Conservation (phyloP, 2,329 filamentous ascomycete species). For the Fusarium marasasianum region DNA sequence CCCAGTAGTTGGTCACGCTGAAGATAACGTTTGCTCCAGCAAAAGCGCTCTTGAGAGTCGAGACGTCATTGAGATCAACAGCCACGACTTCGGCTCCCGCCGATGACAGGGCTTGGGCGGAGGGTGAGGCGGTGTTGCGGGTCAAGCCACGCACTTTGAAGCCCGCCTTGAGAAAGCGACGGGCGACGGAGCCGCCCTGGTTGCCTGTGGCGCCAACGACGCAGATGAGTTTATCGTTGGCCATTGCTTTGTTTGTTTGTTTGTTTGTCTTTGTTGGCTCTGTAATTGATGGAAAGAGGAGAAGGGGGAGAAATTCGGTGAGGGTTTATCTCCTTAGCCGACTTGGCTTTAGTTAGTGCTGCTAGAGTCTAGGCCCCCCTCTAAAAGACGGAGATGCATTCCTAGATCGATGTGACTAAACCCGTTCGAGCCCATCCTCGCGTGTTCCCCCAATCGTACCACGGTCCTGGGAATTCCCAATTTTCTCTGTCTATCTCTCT, state of each 20-base stretch:
- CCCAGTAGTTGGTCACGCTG: slow-evolving; percentile 65
- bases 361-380: not conserved
- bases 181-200: slow-evolving; percentile 63
- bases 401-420: not conserved
- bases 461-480: not conserved
- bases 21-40: slow-evolving; percentile 61
- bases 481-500: not conserved
- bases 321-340: not conserved
- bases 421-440: not conserved
- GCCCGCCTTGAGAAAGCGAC: slow-evolving; percentile 53
- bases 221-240: slow-evolving; percentile 50
- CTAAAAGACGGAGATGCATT: not conserved
- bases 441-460: not conserved
- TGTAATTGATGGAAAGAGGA: not conserved
- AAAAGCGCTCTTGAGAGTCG: slow-evolving; percentile 53
- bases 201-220: slow-evolving; percentile 60
- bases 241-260: not conserved
- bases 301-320: not conserved
- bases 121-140: slow-evolving; percentile 53
- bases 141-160: slow-evolving; percentile 60
- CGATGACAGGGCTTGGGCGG: slow-evolving; percentile 52
- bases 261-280: not conserved
- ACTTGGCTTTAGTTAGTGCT: not conserved
- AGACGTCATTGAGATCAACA: slow-evolving; percentile 55
- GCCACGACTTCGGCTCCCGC: slow-evolving; percentile 56